A percentile compares a stretch with the other conserved stretches of the same genome.
phyloP scores from a whole-genome alignment of 163 green algal species.

The Chlamydomonas reinhardtii region DNA sequence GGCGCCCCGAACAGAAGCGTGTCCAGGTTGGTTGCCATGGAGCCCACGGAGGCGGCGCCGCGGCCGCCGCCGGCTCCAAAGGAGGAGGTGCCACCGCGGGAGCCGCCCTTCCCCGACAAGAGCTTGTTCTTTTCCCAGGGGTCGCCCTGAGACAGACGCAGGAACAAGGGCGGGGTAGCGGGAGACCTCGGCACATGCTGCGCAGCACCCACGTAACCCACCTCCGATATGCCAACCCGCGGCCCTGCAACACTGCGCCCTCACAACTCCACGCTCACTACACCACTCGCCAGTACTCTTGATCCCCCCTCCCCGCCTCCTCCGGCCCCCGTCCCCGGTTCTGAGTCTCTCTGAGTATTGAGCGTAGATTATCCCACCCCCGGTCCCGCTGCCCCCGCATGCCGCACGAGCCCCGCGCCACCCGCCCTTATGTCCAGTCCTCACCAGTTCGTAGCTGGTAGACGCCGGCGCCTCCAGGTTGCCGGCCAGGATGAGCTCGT shows the following conservation, averaged over 20 bases:
- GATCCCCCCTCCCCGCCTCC: too few relatives aligned
- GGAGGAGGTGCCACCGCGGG: conserved; percentile 28
- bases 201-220: neutral
- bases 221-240: neutral
- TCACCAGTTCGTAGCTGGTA: conserved; percentile 47
- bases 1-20: conserved; percentile 33
- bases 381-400: too few relatives aligned
- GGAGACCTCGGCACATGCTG: neutral
- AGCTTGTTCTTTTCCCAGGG: conserved; percentile 17
- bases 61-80: conserved; percentile 11
- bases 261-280: too few relatives aligned
- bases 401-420: too few relatives aligned
- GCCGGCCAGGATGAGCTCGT: conserved; percentile 38
- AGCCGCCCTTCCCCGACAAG: neutral
- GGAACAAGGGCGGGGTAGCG: neutral
- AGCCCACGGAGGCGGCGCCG: conserved; percentile 24
- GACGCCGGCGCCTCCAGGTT: conserved; percentile 38
- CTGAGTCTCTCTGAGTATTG: too few relatives aligned
- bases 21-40: conserved; percentile 41
- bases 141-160: conserved; percentile 21
- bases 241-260: too few relatives aligned
- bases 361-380: too few relatives aligned
- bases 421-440: too few relatives aligned
- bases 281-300: too few relatives aligned
- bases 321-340: too few relatives aligned